Conservation (phyloP, 1,284 basidiomycete genomes). For the Schizophyllum amplum region DNA sequence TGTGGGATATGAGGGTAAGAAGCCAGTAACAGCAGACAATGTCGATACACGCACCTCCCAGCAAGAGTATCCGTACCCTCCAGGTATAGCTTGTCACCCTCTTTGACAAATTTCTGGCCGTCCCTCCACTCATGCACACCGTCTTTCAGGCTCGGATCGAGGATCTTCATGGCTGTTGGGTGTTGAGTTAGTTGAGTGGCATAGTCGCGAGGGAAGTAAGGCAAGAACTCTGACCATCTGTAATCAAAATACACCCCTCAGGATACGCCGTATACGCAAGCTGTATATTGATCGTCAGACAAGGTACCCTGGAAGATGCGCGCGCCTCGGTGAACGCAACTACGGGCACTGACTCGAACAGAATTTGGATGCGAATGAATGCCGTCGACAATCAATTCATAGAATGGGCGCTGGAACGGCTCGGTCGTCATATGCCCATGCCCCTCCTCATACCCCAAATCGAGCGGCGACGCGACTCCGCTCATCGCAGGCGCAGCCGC, state of each 20-base stretch:
- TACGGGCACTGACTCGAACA: slow-evolving; percentile 52
- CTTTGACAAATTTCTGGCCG: slow-evolving; percentile 69
- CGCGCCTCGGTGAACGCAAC: no score
- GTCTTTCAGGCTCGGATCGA: slow-evolving; percentile 79
- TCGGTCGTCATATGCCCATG: slow-evolving; percentile 32
- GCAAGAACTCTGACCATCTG: slow-evolving; percentile 54
- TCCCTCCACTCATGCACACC: slow-evolving; percentile 86
- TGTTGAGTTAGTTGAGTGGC: slow-evolving; percentile 1
- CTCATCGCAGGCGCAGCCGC: slow-evolving; percentile 18
- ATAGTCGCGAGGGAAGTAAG: background rate
- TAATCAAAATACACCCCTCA: slow-evolving; percentile 81
- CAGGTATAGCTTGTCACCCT: slow-evolving; percentile 74
- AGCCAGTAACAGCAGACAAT: slow-evolving; percentile 3
- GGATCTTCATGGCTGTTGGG: slow-evolving; percentile 68
- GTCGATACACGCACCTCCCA: slow-evolving; percentile 48
- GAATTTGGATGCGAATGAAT: slow-evolving; percentile 88
- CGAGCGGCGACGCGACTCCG: slow-evolving; percentile 27
- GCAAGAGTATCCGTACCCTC: slow-evolving; percentile 84
- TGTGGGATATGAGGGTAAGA: slow-evolving; percentile 19
- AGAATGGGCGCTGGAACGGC: slow-evolving; percentile 72
- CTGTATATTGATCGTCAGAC: no score
- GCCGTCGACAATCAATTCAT: slow-evolving; percentile 86
- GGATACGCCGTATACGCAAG: slow-evolving; percentile 79
- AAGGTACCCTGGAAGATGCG: background rate
- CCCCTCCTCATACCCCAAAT: slow-evolving; percentile 6